Evolutionary conservation across 2,329 filamentous ascomycete species (phyloP), one percentile per base, ranked within the genome.

Genomic region (Biscogniauxia mediterranea): DNA sequence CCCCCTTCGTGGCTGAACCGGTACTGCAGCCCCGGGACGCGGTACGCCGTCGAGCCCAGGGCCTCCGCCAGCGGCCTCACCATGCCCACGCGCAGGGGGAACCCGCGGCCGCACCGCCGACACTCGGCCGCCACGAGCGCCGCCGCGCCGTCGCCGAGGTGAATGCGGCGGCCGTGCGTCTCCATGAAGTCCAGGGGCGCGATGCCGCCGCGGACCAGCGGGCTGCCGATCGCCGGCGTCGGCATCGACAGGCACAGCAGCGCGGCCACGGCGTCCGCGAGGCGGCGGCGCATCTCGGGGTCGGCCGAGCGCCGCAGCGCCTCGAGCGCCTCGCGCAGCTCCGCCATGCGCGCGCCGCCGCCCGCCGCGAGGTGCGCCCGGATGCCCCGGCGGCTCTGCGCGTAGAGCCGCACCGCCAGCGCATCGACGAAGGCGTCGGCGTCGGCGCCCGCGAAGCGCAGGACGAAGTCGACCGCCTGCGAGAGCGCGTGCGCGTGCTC

Each of bases 1-100:
- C 62, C 62, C 19, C 56, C 62, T 3, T 59, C 53, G 19, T 42
- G 53, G 23, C 51, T 50, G 26, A 23, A 20, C 5, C 17, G 26
- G 55, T 55, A 55, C 26, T 49, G 38, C 21, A 52, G 19, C n/a
- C 52, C 42, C 28, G 57, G 57, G 54, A 60, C 28, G 17, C 62
- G 42, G 55, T 59, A 50, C 50, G 62, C 42, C 28, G 23, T 49
- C 49, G 55, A 20, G 42, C 28, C 46, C n/a, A 52, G 2, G 42
- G 58, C 32, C 49, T 55, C 15, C 1, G 23, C 32, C 19, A 28
- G 46, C 28, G 58, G 19, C 28, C 23, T 15, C 42, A 56, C 21
- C 55, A 61, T 15, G 23, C 32, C 52, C 2, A 56, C 57, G 19
- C 42, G 57, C n/a, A 59, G 25, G 42, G 52, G 19, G 23, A 59